Evolutionary conservation across 805 yeast species (phyloP).

Genomic region (Helenozyma rhizophorensis): DNA sequence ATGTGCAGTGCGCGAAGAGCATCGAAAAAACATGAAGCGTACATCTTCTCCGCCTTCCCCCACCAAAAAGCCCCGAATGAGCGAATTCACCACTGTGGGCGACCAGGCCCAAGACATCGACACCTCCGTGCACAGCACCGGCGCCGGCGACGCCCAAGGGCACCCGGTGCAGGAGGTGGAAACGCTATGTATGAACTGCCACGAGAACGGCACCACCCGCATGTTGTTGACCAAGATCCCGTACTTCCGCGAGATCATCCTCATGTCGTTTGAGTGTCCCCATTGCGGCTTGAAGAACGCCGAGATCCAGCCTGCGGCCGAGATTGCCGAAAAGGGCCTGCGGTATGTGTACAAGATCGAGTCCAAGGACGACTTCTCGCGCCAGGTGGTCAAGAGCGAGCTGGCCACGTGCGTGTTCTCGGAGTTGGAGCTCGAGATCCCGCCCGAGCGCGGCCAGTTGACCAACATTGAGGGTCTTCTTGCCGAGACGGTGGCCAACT

Average conservation of each 20-base stretch:
- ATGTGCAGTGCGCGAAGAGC: no score
- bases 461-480: conserved; percentile 90
- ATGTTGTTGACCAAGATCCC: conserved; percentile 87
- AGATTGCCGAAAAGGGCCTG: conserved; percentile 84
- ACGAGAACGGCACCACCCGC: conserved; percentile 77
- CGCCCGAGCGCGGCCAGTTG: conserved; percentile 90
- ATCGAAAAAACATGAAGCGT: no score
- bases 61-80: conserved; percentile 15
- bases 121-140: conserved; percentile 57
- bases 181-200: conserved; percentile 95
- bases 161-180: conserved; percentile 95
- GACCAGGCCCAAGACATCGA: conserved; percentile 30
- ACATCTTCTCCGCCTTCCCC: conserved; percentile 2
- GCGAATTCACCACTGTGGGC: conserved; percentile 23
- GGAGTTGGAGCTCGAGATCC: conserved; percentile 90
- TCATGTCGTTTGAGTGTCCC: conserved; percentile 94
- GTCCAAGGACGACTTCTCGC: conserved; percentile 64
- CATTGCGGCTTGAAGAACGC: conserved; percentile 90
- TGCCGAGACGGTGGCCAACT: conserved; percentile 76
- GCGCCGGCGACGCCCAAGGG: conserved; percentile 79
- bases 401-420: conserved; percentile 73
- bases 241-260: conserved; percentile 79
- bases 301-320: conserved; percentile 94
- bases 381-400: conserved; percentile 91
- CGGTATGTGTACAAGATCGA: conserved; percentile 69